phyloP scores from a whole-genome alignment of 306 rosid genomes.

The Acacia melanoxylon region DNA sequence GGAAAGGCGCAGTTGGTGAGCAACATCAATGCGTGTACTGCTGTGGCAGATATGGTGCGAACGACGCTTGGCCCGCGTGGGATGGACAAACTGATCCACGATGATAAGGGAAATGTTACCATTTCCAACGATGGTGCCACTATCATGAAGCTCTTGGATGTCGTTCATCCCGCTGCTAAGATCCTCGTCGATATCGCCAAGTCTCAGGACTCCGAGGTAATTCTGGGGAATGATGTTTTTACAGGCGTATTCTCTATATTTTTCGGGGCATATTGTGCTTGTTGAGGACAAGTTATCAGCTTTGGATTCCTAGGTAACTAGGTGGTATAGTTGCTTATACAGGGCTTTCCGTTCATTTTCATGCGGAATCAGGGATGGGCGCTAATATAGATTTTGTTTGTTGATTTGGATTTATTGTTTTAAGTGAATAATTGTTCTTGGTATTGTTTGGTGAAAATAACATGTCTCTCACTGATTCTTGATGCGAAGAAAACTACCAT shows the following conservation, averaged over 20 bases:
- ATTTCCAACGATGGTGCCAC: slow-evolving; percentile 98
- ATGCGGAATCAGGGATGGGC: background rate
- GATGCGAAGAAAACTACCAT: background rate
- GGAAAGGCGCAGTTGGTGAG: slow-evolving; percentile 91
- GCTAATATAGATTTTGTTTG: background rate
- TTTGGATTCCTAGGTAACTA: background rate
- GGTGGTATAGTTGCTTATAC: background rate
- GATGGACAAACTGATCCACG: slow-evolving; percentile 96
- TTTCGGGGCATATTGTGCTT: background rate
- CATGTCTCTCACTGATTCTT: background rate
- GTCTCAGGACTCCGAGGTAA: slow-evolving; percentile 97
- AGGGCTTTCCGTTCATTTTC: background rate
- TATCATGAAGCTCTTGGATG: slow-evolving; percentile 92
- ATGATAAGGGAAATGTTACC: slow-evolving; percentile 81
- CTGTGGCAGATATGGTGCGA: slow-evolving; percentile 87
- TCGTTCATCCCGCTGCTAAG: slow-evolving; percentile 94
- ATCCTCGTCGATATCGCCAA: slow-evolving; percentile 93
- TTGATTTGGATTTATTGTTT: background rate
- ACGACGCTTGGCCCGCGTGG: slow-evolving; percentile 93
- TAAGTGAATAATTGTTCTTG: background rate
- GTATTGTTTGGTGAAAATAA: background rate
- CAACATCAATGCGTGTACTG: slow-evolving; percentile 94
- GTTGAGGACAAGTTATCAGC: background rate
- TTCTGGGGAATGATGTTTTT: background rate
- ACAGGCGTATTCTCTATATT: background rate